Evolutionary conservation across 2,329 filamentous ascomycete genomes (phyloP).

Genomic region (Trematosphaeria pertusa): DNA sequence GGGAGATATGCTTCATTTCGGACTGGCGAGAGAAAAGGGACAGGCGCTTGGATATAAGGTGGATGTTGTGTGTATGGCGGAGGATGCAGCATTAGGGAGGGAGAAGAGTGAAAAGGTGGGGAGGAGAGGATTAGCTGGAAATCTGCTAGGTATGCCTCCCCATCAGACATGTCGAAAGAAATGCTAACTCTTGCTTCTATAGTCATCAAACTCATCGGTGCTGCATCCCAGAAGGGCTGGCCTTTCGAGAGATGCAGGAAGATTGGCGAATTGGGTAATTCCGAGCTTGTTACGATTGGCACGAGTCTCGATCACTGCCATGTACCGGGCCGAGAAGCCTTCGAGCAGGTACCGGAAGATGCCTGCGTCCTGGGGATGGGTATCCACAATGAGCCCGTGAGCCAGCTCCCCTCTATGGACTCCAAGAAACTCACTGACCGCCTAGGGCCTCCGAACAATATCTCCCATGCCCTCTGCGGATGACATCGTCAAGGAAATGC

Average conservation of each 20-base stretch:
- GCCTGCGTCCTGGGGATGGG: conserved; percentile 55
- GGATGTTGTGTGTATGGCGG: conserved; percentile 57
- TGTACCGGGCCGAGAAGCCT: conserved; percentile 59
- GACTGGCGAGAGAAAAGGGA: conserved; percentile 56
- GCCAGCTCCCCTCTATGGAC: conserved; percentile 2
- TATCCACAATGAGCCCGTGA: conserved; percentile 60
- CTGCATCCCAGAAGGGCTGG: conserved; percentile 54
- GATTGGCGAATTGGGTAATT: conserved; percentile 54
- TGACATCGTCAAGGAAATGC: conserved; percentile 56
- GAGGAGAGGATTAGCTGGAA: conserved; percentile 58
- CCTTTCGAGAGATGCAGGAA: conserved; percentile 54
- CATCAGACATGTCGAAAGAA: too few species aligned
- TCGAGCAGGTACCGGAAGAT: conserved; percentile 54
- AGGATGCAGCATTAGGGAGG: conserved; percentile 57
- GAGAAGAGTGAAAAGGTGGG: conserved; percentile 58
- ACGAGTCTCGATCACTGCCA: conserved; percentile 61
- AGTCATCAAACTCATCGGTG: conserved; percentile 57
- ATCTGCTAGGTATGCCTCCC: conserved; percentile 54
- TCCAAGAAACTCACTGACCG: background rate
- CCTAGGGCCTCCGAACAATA: conserved; percentile 53
- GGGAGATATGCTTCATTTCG: conserved; percentile 59
- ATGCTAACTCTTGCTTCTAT: too few species aligned
- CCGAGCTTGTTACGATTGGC: conserved; percentile 58
- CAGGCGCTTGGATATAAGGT: conserved; percentile 54
- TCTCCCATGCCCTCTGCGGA: conserved; percentile 57